A percentile compares a stretch with the other conserved stretches of the same genome.
Conservation (phyloP, 371 early-diverging fungal species). For the Syncephalis plumigaleata region DNA sequence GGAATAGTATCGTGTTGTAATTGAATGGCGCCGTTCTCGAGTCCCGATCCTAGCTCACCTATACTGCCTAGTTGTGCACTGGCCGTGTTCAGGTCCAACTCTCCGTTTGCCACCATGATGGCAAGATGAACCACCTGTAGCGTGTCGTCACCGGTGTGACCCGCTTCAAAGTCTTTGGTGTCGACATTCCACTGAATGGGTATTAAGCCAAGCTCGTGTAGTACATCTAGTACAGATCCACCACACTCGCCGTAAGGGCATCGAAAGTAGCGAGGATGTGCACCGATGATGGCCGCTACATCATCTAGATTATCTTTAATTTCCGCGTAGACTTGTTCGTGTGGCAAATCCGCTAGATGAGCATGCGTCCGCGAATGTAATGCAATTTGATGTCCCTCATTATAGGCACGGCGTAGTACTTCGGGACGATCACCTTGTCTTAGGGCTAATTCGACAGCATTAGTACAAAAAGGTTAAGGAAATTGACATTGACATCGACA, state of each 20-base stretch:
- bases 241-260: conserved; percentile 11
- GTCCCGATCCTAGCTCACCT: too few species aligned
- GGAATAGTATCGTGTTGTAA: conserved; percentile 4
- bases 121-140: too few species aligned
- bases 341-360: conserved; percentile 16
- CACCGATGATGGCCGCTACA: conserved; percentile 17
- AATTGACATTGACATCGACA: too few species aligned
- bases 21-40: neutral
- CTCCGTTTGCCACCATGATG: neutral
- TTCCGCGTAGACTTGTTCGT: conserved; percentile 13
- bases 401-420: conserved; percentile 15
- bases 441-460: too few species aligned
- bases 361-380: conserved; percentile 31
- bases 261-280: conserved; percentile 25
- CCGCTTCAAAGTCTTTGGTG: conserved; percentile 8
- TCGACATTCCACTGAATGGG: conserved; percentile 11
- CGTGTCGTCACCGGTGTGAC: neutral
- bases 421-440: too few species aligned
- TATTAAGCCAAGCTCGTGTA: conserved; percentile 3
- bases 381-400: conserved; percentile 26
- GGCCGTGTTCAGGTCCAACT: neutral
- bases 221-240: conserved; percentile 1
- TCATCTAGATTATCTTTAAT: conserved; percentile 11
- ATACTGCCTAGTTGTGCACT: neutral
- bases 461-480: too few species aligned